Base-by-base conservation (phyloP, 139 green algal species). In the Chlorella sp. region DNA sequence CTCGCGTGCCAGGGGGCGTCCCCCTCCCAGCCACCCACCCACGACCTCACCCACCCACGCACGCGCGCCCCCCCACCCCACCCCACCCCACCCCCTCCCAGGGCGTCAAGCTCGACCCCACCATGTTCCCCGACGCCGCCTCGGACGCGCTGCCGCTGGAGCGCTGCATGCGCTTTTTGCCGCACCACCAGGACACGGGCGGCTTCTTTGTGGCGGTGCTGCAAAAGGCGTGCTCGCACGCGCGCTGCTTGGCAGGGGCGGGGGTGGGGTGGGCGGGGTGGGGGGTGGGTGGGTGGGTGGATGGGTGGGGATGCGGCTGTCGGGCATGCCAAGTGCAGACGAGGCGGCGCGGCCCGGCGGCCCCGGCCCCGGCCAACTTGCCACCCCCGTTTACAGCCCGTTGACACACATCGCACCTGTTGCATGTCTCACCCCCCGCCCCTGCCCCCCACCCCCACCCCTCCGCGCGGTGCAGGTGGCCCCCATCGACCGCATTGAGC, bases 161-260 rank as follows among this genome's bases (percentile, higher is more conserved):
- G 66, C 89, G 88, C 62, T 98, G 93, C 89, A 97, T 99, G 93
- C 88, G 96, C 46, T 91, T 99, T 60, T 85, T 99, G 78, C 96
- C 96, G 8, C 96, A 99, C 87, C 87, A 97, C 70, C 81, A 89
- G 46, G 90, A 99, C 87, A 99, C 95, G 5, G 96, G 96, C 35
- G 95, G 96, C 64, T 99, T 99, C 89, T 99, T 99, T 71, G 89
- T 99, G 60, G 89, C 88, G 11, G 93, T 99, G 41, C 82, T 99
- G 38, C 36, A 92, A 42, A 99, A 99, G 90, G n/a, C n/a, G n/a
- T n/a, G n/a, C n/a, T n/a, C n/a, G n/a, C n/a, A n/a, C n/a, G n/a
- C n/a, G n/a, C n/a, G n/a, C n/a, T n/a, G n/a, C n/a, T n/a, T n/a
- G n/a, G n/a, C n/a, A n/a, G n/a, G n/a, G n/a, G n/a, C n/a, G n/a